Base-by-base conservation (phyloP, 2,329 filamentous ascomycete genomes). In the Capronia epimyces region DNA sequence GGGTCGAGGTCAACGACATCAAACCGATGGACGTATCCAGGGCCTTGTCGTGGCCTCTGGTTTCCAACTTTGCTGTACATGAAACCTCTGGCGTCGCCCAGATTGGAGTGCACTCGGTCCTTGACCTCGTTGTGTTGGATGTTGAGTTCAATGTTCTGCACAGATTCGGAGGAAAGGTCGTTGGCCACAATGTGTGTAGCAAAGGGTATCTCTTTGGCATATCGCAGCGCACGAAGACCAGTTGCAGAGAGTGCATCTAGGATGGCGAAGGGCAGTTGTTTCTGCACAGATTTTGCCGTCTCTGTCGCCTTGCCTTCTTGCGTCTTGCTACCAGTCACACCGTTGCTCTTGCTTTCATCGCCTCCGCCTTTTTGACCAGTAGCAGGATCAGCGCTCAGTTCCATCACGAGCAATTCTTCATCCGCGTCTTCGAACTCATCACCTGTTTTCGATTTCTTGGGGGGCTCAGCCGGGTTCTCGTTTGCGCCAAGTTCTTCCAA, bases 1-100 rank as follows among this genome's bases (percentile, higher is more conserved):
- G 93, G 93, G 66, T 98, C 93, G 24, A 98, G 78, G 66, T 98
- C 93, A 57, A 98, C 93, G 18, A 96, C 90, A 67, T 97, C 88
- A 67, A 95, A 98, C 62, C 79, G 82, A 64, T 82, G 60, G 27
- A 67, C 54, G 50, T 66, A 61, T 60, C 50, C 70, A 64, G 53
- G 73, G 8, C 32, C 37, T 20, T 37, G 46, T 67, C 39, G 68
- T 60, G 47, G 70, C 65, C 39, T 61, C 63, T 60, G 64, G 46
- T 65, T 66, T 65, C 81, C 78, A 40, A 86, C 75, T 46, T 81
- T 72, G 55, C 78, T 78, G 67, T 97, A 96, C 91, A 98, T 97
- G 69, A 95, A 88, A 3, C 82, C 83, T 41, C 93, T 80, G 1
- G 93, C 93, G 70, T 97, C 91, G 39, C 87, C 86, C 27, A 84